Conservation (phyloP, 164 flowering plant species). For the Cinnamomum chago region DNA sequence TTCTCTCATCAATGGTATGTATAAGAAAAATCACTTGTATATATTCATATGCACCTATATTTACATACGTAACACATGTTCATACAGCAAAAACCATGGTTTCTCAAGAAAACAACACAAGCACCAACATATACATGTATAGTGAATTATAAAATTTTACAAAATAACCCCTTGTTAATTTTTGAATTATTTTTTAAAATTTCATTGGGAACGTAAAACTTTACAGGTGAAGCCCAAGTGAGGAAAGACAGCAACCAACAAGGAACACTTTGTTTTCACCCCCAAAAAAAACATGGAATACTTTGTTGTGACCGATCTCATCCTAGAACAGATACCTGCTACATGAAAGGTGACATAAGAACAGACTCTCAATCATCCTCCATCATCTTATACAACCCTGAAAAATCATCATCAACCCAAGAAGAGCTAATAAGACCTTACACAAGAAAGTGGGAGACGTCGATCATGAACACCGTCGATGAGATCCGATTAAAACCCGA, state of each 20-base stretch:
- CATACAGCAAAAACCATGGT: neutral
- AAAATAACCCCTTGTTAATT: neutral
- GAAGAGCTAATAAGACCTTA: slow-evolving; percentile 11
- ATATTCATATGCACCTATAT: neutral
- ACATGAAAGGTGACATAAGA: slow-evolving; percentile 14
- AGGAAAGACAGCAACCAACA: neutral
- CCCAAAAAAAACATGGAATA: neutral
- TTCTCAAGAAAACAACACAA: neutral
- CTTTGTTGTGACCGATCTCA: slow-evolving; percentile 13
- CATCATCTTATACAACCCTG: slow-evolving; percentile 3
- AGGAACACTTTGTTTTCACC: slow-evolving; percentile 12
- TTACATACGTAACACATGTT: neutral
- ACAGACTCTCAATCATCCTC: slow-evolving; percentile 5
- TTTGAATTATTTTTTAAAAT: too few relatives aligned
- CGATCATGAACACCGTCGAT: slow-evolving; percentile 14
- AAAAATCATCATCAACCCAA: neutral
- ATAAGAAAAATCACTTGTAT: neutral
- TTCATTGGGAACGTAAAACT: too few relatives aligned
- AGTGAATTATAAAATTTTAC: neutral
- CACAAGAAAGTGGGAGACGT: slow-evolving; percentile 15
- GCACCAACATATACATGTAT: neutral
- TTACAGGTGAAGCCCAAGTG: neutral
- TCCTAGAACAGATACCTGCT: slow-evolving; percentile 11
- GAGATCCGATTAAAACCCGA: slow-evolving; percentile 1
- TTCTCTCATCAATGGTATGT: slow-evolving; percentile 6